Base-by-base conservation (phyloP, 202 grass and related monocot genomes). In the Dendrocalamus latiflorus region DNA sequence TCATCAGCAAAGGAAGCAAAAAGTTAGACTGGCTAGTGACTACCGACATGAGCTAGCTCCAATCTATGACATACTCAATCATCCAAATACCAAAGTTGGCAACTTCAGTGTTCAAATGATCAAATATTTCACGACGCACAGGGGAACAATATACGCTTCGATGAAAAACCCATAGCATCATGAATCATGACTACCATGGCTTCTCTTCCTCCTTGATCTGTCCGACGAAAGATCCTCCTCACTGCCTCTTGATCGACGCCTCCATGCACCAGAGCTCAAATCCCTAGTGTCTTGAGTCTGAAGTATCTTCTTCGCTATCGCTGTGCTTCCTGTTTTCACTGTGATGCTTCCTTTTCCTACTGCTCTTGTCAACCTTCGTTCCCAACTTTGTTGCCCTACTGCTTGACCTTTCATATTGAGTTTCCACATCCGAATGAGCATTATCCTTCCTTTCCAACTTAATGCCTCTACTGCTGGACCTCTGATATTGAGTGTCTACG, bases 201-300 rank as follows among this genome's bases (percentile, higher is more conserved):
- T 72, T 61, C 13, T 62, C 53, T 86, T 80, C 81, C 56, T 91
- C 21, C 33, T 33, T 33, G 47, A 84, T 13, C 24, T 88, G 26
- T 50, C 71, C 37, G 28, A 16, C 3, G 70, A 66, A 55, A 80
- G 42, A 38, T 73, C 69, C 33, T 81, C 45, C 42, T 84, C 70
- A 0, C 76, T 80, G 80, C 84, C 89, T 72, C 79, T 89, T 12
- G 83, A 86, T 38, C 58, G 65, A 57, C 70, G 6, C n/a, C 79
- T 76, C 73, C 25, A 12, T 10, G 57, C 66, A 38, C 54, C 67
- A 10, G 64, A 34, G 21, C 62, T 86, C 58, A 63, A 74, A 70
- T 62, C 80, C 76, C 17, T 30, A n/a, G 41, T 5, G 38, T 74
- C 51, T 11, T 11, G 58, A 81, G 24, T 69, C 76, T 33, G 65